phyloP scores from a whole-genome alignment of 805 yeast species.

The Ogataea paradorogensis region DNA sequence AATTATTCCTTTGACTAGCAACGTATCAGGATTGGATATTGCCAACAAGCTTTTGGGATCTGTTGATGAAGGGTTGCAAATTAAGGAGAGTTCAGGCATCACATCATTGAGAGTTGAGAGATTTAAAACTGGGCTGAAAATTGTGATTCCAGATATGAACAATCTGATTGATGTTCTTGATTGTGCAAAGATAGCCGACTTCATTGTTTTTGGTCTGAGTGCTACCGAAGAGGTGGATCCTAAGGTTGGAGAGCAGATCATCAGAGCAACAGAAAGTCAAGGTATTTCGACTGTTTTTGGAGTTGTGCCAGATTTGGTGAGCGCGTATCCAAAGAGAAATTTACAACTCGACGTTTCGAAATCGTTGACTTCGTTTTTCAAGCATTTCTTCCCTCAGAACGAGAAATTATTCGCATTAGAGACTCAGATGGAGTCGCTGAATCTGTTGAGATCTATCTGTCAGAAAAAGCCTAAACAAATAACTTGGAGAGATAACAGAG shows the following conservation, averaged over 20 bases:
- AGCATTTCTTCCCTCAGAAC: conserved; percentile 76
- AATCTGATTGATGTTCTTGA: conserved; percentile 73
- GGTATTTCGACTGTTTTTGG: conserved; percentile 85
- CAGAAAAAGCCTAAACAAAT: conserved; percentile 84
- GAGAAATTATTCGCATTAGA: conserved; percentile 77
- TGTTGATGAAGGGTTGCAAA: conserved; percentile 33
- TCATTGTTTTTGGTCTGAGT: conserved; percentile 84
- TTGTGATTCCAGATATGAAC: conserved; percentile 67
- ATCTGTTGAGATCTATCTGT: conserved; percentile 71
- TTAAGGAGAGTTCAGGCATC: conserved; percentile 45
- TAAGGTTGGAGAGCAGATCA: conserved; percentile 79
- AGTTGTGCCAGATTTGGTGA: conserved; percentile 69
- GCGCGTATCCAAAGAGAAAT: conserved; percentile 68
- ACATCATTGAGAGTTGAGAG: conserved; percentile 52
- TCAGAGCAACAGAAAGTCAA: conserved; percentile 86
- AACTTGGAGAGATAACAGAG: conserved; percentile 91
- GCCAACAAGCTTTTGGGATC: conserved; percentile 48
- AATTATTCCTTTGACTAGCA: conserved; percentile 73
- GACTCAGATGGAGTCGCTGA: conserved; percentile 61
- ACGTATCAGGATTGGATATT: conserved; percentile 56
- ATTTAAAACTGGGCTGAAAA: conserved; percentile 72
- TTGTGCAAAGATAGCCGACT: conserved; percentile 86
- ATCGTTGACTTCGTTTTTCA: conserved; percentile 62
- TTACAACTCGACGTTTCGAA: conserved; percentile 68
- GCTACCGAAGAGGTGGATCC: conserved; percentile 80